Percentiles rank a stretch among this genome's conserved stretches.
Conservation (phyloP, 768 basidiomycete genomes). For the Boletus sp. region DNA sequence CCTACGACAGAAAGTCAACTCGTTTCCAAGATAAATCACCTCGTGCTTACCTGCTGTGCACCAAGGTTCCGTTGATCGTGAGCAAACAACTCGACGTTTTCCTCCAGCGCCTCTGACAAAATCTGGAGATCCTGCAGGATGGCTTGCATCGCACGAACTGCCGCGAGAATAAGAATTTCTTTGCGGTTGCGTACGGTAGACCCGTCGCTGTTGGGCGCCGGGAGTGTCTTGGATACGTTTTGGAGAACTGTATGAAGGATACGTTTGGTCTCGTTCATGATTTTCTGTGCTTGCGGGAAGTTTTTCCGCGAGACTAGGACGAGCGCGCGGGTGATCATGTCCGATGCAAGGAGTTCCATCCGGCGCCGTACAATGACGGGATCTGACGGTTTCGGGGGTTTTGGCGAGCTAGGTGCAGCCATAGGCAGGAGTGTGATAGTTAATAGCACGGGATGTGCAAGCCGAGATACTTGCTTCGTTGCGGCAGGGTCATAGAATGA, state of each 20-base stretch:
- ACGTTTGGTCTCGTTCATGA: conserved; percentile 86
- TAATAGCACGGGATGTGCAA: conserved; percentile 91
- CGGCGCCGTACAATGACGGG: conserved; percentile 88
- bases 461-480: conserved; percentile 76
- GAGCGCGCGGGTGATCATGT: conserved; percentile 95
- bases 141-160: conserved; percentile 79
- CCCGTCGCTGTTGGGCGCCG: conserved; percentile 48
- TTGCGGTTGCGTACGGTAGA: conserved; percentile 65
- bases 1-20: conserved; percentile 42
- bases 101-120: conserved; percentile 82
- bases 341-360: conserved; percentile 94
- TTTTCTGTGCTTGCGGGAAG: conserved; percentile 84
- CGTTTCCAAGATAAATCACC: background rate
- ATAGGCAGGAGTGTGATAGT: conserved; percentile 85
- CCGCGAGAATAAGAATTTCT: conserved; percentile 67
- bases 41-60: conserved; percentile 79
- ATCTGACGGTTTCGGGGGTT: conserved; percentile 54
- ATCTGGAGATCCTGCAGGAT: conserved; percentile 86
- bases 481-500: conserved; percentile 91
- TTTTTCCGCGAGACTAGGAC: conserved; percentile 91
- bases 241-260: conserved; percentile 90
- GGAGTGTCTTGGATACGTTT: conserved; percentile 71
- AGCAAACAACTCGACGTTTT: conserved; percentile 89
- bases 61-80: conserved; percentile 94
- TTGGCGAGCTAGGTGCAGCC: conserved; percentile 31